These are phyloP conservation scores for Pleurotus cornucopiae DNA, from an alignment of 768 basidiomycete genomes.

Conservation along the genomic window DNA sequence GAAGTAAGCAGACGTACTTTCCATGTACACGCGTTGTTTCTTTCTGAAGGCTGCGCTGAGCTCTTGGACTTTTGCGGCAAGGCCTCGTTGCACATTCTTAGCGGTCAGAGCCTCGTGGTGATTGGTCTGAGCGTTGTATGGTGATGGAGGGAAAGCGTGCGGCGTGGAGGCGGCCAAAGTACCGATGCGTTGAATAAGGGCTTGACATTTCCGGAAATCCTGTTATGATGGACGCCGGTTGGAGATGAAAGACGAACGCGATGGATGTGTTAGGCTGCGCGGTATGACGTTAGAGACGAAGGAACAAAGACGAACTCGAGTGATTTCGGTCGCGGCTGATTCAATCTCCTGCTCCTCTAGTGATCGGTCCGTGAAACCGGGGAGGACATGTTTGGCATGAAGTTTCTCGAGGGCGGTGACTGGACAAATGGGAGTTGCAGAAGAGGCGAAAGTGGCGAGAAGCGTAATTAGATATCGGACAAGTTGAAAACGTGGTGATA, in stretches of 20 bases:
- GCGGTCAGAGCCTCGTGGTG: constrained; percentile 61
- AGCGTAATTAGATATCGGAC: constrained; percentile 10
- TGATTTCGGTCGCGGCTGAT: constrained; percentile 79
- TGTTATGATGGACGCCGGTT: constrained; percentile 19
- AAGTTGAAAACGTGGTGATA: constrained; percentile 4
- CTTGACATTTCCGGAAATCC: constrained; percentile 65
- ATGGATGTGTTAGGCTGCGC: constrained; percentile 9
- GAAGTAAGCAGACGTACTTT: constrained; percentile 62
- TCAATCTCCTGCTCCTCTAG: constrained; percentile 96
- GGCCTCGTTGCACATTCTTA: constrained; percentile 91
- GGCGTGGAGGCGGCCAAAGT: constrained; percentile 30
- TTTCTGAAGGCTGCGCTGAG: constrained; percentile 89
- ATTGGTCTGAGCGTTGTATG: constrained; percentile 31
- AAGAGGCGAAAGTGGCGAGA: constrained; percentile 11
- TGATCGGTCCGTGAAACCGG: constrained; percentile 93
- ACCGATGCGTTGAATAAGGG: constrained; percentile 74
- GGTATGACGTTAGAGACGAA: neutral
- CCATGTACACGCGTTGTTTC: constrained; percentile 98
- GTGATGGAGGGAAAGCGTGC: constrained; percentile 64
- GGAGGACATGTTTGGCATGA: constrained; percentile 92
- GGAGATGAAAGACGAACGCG: constrained; percentile 10
- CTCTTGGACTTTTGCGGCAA: constrained; percentile 96
- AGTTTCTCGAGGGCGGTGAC: constrained; percentile 90
- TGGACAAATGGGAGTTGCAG: constrained; percentile 26
- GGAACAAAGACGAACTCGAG: constrained; percentile 58